phyloP scores from a whole-genome alignment of 2,329 filamentous ascomycete genomes.

The Aspergillus uvarum region DNA sequence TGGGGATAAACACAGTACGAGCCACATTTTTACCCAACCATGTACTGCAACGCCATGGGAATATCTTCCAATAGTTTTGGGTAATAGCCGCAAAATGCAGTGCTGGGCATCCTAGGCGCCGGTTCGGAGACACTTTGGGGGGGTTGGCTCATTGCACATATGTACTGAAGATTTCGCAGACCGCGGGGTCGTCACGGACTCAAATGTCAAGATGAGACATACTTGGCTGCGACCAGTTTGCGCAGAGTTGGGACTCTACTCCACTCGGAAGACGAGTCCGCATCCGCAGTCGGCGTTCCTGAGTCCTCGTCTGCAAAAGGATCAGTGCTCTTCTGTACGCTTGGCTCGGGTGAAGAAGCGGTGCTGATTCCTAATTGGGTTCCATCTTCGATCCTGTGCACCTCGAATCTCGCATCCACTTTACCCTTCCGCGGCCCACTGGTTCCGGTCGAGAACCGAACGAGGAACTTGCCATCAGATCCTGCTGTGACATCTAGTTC shows the following conservation, averaged over 20 bases:
- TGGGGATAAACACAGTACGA: neutral
- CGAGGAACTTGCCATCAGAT: slow-evolving; percentile 72
- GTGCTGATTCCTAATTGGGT: slow-evolving; percentile 65
- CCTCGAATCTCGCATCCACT: slow-evolving; percentile 82
- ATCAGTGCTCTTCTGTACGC: slow-evolving; percentile 38
- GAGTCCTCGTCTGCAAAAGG: slow-evolving; percentile 50
- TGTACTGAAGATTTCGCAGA: neutral
- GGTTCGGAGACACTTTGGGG: neutral
- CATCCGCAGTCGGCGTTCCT: slow-evolving; percentile 24
- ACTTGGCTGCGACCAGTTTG: slow-evolving; percentile 74
- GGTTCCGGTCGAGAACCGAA: slow-evolving; percentile 73
- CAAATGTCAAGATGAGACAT: slow-evolving; percentile 55
- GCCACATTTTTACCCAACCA: neutral
- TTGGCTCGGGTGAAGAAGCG: slow-evolving; percentile 25
- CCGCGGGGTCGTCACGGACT: neutral
- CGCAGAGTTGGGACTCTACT: slow-evolving; percentile 63
- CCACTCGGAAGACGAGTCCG: slow-evolving; percentile 54
- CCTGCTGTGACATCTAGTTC: slow-evolving; percentile 55
- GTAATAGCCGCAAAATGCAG: neutral
- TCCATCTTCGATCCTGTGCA: slow-evolving; percentile 54
- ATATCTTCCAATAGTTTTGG: neutral
- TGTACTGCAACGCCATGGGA: neutral
- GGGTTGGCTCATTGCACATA: slow-evolving; percentile 1
- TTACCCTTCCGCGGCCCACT: slow-evolving; percentile 69
- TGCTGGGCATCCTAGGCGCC: neutral